Evolutionary conservation across 495 filamentous ascomycete species (phyloP).

Genomic region (Usnea hakonensis): DNA sequence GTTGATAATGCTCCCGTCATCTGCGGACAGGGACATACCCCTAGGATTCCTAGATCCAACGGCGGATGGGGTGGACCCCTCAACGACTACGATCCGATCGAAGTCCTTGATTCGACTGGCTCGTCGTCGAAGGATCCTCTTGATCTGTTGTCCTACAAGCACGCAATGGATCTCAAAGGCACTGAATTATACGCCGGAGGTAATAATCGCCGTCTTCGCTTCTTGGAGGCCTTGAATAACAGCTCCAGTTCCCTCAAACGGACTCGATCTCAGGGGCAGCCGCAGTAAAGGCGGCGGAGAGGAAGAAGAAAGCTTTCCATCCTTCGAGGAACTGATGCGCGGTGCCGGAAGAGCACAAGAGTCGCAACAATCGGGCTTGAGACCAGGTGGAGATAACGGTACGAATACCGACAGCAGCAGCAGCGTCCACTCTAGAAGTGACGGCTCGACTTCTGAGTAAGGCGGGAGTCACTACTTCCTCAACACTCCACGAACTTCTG

Average conservation of each 20-base stretch:
- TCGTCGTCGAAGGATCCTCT: background rate
- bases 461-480: background rate
- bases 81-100: background rate
- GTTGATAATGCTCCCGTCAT: background rate
- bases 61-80: background rate
- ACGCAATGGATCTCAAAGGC: background rate
- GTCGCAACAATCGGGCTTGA: background rate
- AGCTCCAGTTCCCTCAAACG: background rate
- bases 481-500: slow-evolving; percentile 3
- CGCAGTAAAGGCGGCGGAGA: background rate
- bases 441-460: background rate
- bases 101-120: background rate
- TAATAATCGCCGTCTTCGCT: background rate
- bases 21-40: background rate
- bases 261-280: background rate
- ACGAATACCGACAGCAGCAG: background rate
- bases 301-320: background rate
- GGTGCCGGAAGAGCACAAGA: background rate
- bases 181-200: background rate
- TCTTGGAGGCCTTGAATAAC: background rate
- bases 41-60: background rate
- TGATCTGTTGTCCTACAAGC: background rate
- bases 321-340: background rate
- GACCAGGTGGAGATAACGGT: background rate
- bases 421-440: background rate